phyloP scores from a whole-genome alignment of 169 alveolate species.

The Eimeria maxima region DNA sequence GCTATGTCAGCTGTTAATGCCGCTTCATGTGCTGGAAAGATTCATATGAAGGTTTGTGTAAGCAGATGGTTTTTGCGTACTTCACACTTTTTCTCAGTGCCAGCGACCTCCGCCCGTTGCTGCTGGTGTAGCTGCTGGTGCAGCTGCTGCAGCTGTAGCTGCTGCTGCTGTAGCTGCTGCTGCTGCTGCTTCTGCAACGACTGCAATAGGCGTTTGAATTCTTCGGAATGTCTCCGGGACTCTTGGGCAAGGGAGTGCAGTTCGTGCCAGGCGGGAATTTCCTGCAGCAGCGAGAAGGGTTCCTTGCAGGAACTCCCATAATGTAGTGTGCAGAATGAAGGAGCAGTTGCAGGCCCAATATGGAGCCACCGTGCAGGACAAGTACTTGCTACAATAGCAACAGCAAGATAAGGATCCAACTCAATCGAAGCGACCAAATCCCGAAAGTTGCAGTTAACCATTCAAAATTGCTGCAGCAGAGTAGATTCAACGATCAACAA shows the following conservation, averaged over 20 bases:
- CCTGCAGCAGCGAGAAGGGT: not conserved
- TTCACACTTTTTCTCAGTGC: not conserved
- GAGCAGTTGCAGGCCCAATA: not conserved
- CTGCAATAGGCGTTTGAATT: conserved; percentile 29
- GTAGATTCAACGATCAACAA: not conserved
- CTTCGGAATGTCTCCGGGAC: conserved; percentile 16
- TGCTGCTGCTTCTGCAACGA: conserved; percentile 61
- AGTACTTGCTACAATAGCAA: not conserved
- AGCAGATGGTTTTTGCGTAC: not conserved
- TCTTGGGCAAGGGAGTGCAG: conserved; percentile 24
- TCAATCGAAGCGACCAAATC: not conserved
- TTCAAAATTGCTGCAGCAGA: not conserved
- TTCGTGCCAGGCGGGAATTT: conserved; percentile 41
- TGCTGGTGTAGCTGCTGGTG: not conserved
- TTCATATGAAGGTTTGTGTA: not conserved
- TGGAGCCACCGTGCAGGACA: not conserved
- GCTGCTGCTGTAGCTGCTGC: conserved; percentile 10
- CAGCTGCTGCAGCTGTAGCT: not conserved
- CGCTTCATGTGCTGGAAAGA: not conserved
- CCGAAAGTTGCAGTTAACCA: not conserved
- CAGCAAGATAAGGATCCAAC: not conserved
- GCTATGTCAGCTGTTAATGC: too few relatives aligned
- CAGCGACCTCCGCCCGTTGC: conserved; percentile 27
- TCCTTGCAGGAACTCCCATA: not conserved
- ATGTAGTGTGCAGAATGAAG: not conserved